Evolutionary conservation across 257 asterid genomes (phyloP), one percentile per base, ranked within the genome.

Genomic region (Solanum etuberosum): DNA sequence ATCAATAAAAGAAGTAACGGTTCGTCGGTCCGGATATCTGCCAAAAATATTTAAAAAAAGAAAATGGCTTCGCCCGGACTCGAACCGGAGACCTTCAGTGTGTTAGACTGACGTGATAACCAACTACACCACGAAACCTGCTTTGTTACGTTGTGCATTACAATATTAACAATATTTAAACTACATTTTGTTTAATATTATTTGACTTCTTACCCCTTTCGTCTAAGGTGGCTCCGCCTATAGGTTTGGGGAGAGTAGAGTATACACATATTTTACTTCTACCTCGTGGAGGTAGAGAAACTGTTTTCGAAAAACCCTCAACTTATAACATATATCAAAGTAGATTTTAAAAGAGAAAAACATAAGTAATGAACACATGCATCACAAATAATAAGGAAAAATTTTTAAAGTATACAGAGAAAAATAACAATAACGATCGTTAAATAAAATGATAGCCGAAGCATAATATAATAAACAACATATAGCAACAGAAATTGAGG

Each of bases 1-100:
- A 51, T 51, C 59, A 51, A 5, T 51, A 51, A 16, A 51, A 20
- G 3, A 16, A 16, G 23, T 48, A 48, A 6, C 9, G 0, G 5
- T 51, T 51, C 21, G 0, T 18, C 59, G 18, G 59, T 16, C 21
- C 23, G 3, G 8, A 51, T 51, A 51, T 51, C 59, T 16, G 21
- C 23, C 23, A 51, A 15, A 51, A 51, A 51, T 23, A 16, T 16
- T 51, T 38, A 5, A 2, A 16, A 16, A 51, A 16, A 51, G 23
- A 5, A 23, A 18, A 4, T 92, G 96, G 93, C 96, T 80, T 92
- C 93, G 94, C 94, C 94, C 93, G 95, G 93, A 48, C 67, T 92
- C 92, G 92, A 93, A 92, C 94, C 95, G 93, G 95, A 92, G 98
- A 94, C 96, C 96, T 94, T 93, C 94, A 92, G 95, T 92, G 96